Base-by-base conservation (phyloP, 495 filamentous ascomycete species). In the Hyphodiscus hymeniophilus region DNA sequence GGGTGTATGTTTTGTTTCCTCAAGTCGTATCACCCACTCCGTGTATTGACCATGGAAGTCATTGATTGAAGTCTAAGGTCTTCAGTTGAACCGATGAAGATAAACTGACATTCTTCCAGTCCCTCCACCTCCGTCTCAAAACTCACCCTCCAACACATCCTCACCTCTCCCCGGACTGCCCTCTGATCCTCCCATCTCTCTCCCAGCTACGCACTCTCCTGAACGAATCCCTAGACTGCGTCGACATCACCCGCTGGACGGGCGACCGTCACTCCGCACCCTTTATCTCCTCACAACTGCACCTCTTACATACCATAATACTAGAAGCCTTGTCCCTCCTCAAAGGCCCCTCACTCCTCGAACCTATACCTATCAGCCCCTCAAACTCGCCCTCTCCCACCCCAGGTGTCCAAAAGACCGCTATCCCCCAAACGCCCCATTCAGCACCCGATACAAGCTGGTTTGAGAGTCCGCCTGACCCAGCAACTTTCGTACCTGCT, bases 281-380 rank as follows among this genome's bases (percentile, higher is more conserved):
- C 34, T 91, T 91, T 61, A 85, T 95, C 41, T 78, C 84, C 26
- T 76, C 84, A 33, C 88, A 94, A 63, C 70, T 95, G 34, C 82
- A 77, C 28, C 72, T 95, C 30, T 73, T 96, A 32, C 71, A 81
- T 35, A 83, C 85, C 42, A 81, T 85, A 33, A 79, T 95, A 55
- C 59, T 75, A 38, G 86, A 94, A 63, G 85, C 89, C 3, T 60
- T 69, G 7, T 54, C 67, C 13, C 60, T 76, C 3, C 70, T 87
- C 38, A 80, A 75, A 55, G 79, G 80, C 1, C 62, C 71, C 4
- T 73, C 80, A 16, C 22, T 44, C 10, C 28, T 47, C n/a, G n/a
- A n/a, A n/a, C n/a, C 54, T 63, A 62, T 70, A 26, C 42, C 3
- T n/a, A n/a, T n/a, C n/a, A n/a, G n/a, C 63, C 67, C 50, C n/a